A percentile compares a stretch with the other conserved stretches of the same genome.
These are phyloP conservation scores for Umbellularia californica DNA, from an alignment of 164 flowering plant species.

Conservation along the genomic window DNA sequence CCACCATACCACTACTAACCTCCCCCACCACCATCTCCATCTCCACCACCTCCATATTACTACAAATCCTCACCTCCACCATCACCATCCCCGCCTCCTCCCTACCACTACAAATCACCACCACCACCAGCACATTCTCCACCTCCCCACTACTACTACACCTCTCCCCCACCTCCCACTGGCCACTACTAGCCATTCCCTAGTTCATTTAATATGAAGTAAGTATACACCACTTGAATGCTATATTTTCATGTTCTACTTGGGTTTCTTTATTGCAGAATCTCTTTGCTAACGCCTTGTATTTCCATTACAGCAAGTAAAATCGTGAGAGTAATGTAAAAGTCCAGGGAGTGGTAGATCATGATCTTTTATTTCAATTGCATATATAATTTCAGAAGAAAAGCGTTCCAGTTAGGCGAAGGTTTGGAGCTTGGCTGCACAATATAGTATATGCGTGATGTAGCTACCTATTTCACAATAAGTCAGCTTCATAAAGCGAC, in stretches of 20 bases:
- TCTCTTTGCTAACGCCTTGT: too few species aligned
- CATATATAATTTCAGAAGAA: background rate
- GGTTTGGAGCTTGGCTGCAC: background rate
- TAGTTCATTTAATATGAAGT: background rate
- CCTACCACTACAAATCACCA: background rate
- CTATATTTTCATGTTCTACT: background rate
- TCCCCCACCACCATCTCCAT: background rate
- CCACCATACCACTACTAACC: background rate
- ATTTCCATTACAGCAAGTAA: background rate
- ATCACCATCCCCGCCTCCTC: background rate
- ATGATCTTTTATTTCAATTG: background rate
- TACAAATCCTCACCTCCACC: background rate
- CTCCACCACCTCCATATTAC: background rate
- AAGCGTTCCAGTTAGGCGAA: background rate
- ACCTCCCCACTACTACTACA: background rate
- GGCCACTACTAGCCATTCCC: background rate
- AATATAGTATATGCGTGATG: too few species aligned
- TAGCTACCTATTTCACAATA: background rate
- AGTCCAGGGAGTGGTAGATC: background rate
- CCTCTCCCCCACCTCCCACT: background rate
- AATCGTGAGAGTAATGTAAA: background rate
- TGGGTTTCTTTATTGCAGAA: background rate
- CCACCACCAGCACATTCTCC: background rate
- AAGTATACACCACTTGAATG: background rate
- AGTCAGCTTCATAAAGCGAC: background rate